Base-by-base conservation (phyloP, 108 stramenopile genomes). In the Licmophora abbreviata region DNA sequence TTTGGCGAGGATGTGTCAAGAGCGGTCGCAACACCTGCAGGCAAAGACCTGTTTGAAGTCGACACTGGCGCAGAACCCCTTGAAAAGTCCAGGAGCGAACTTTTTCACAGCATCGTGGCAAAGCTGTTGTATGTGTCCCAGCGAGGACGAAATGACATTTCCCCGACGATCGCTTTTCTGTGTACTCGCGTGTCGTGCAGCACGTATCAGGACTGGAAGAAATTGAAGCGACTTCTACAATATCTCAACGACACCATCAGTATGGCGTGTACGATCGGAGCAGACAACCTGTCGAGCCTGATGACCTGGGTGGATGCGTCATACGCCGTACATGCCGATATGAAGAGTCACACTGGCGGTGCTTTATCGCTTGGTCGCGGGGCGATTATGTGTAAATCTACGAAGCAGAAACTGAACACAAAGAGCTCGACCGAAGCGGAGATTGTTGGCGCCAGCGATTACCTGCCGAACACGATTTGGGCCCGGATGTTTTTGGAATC, bases 291-390 rank as follows among this genome's bases (percentile, higher is more conserved):
- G 4, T 38, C 45, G 1, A 28, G 64, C 23, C 14, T 67, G 12
- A 55, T 63, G 24, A 74, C 68, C 65, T 73, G 54, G 51, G 61
- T 77, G 9, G 80, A 81, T 51, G 73, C 62, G 17, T 47, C 69
- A 35, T 68, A 52, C 45, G 69, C 69, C 21, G 69, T 72, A 10
- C 76, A 77, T 35, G 12, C 29, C 2, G 77, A 78, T 48, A 59
- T 63, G 37, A 29, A 42, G 20, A 68, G 77, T 26, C 77, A 78
- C 44, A 63, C 73, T 1, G 80, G 80, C 15, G 66, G 43, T 23
- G 36, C n/a, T 25, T 51, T 76, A 56, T 56, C 68, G 4, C 35
- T 73, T 10, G 74, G 74, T 3, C 44, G 44, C 41, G 27, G 62
- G 30, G 41, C 63, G 68, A 21, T 58, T 51, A 3, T n/a, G n/a